Percentiles rank a stretch among this genome's conserved stretches.
Evolutionary conservation across 768 basidiomycete genomes (phyloP).

Genomic region (Phlebiopsis gigantea): DNA sequence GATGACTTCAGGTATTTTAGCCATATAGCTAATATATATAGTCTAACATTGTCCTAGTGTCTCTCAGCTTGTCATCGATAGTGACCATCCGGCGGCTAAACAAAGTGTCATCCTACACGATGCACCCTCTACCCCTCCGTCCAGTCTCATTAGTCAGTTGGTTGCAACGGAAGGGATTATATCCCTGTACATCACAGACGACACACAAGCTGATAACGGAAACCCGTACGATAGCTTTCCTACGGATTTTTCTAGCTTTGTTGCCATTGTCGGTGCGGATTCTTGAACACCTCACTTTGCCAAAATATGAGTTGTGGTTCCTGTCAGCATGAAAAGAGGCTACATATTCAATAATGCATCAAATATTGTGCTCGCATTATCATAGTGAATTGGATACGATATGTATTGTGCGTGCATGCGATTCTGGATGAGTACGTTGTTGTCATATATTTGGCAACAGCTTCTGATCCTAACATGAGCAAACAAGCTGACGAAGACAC

Average conservation of each 20-base stretch:
- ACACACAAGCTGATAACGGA: constrained; percentile 14
- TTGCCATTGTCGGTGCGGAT: constrained; percentile 5
- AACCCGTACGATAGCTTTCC: constrained; percentile 22
- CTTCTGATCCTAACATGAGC: constrained; percentile 2
- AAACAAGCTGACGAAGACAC: no score
- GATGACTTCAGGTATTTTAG: constrained; percentile 23
- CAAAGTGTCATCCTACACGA: constrained; percentile 30
- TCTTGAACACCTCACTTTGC: no score
- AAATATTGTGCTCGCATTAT: no score
- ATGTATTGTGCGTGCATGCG: no score
- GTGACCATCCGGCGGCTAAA: constrained; percentile 18
- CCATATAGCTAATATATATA: constrained; percentile 2
- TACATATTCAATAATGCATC: no score
- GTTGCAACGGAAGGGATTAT: constrained; percentile 19
- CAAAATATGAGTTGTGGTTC: no score
- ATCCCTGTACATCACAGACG: constrained; percentile 29
- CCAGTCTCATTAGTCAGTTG: constrained; percentile 21
- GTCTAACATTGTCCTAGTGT: constrained; percentile 14
- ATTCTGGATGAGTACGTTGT: no score
- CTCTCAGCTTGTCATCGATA: constrained; percentile 18
- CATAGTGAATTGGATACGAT: no score
- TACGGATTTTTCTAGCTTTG: constrained; percentile 18
- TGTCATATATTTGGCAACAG: not conserved
- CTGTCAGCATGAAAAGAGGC: no score
- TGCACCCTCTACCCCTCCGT: constrained; percentile 23